Evolutionary conservation across 1,284 basidiomycete genomes (phyloP).

Genomic region (Moniliophthora roreri): DNA sequence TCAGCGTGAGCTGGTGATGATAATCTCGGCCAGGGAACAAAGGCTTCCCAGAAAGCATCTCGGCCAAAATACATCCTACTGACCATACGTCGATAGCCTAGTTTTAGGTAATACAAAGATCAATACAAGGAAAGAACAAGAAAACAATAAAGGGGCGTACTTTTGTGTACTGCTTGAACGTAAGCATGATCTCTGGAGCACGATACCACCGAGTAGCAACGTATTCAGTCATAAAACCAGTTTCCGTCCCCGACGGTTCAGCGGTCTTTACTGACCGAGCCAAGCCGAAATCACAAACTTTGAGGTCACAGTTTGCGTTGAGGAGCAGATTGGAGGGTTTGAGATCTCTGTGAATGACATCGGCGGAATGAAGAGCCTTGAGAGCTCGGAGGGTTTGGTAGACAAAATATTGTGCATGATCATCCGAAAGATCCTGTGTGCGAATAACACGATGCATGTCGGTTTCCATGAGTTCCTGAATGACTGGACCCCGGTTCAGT

Average conservation of each 20-base stretch:
- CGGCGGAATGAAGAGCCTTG: constrained; percentile 92
- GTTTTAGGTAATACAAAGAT: neutral
- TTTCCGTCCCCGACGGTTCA: constrained; percentile 81
- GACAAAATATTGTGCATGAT: constrained; percentile 93
- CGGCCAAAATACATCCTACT: constrained; percentile 94
- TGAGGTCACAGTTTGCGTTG: constrained; percentile 95
- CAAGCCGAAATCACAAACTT: constrained; percentile 92
- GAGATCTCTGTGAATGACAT: constrained; percentile 94
- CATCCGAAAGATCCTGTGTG: constrained; percentile 82
- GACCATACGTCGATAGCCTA: constrained; percentile 88
- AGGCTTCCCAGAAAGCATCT: constrained; percentile 94
- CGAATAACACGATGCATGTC: constrained; percentile 88
- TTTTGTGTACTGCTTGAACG: constrained; percentile 95
- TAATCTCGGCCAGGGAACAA: constrained; percentile 97
- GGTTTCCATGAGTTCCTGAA: constrained; percentile 75
- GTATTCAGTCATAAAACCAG: constrained; percentile 94
- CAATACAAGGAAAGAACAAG: neutral
- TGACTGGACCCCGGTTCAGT: constrained; percentile 46
- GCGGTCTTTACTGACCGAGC: constrained; percentile 87
- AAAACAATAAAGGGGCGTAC: constrained; percentile 34
- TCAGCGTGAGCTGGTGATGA: constrained; percentile 91
- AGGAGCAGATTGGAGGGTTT: constrained; percentile 96
- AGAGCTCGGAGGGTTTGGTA: constrained; percentile 90
- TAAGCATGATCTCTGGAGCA: constrained; percentile 95
- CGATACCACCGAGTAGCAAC: constrained; percentile 94